Base-by-base conservation (phyloP, 768 basidiomycete genomes). In the Austroboletus eburneus region DNA sequence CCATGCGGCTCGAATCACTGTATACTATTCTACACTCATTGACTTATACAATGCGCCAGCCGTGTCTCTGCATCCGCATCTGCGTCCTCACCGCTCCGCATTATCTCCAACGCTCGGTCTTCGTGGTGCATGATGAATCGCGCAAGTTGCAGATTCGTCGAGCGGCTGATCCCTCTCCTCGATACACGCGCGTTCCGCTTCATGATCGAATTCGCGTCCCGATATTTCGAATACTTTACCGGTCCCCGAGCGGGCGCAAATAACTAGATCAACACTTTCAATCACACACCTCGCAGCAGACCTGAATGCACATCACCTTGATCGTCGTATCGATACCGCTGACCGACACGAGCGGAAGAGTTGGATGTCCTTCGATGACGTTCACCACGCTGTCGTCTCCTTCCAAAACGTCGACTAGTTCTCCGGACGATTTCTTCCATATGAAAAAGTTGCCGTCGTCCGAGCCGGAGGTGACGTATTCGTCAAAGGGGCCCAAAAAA, bases 361-460 rank as follows among this genome's bases (percentile, higher is more conserved):
- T 74, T 0, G 91, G 73, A 54, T 94, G 90, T 1, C 80, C 81
- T 65, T 93, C 91, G 43, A 95, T 79, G 57, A 87, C 87, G 61
- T 94, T 95, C 14, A 93, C 91, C 3, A 92, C 79, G 42, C 68
- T 75, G 20, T 76, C 73, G 55, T 95, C 91, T 29, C 91, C 91
- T 70, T 93, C 88, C 54, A 88, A 81, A 37, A 95, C 81, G 13
- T 85, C 87, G 44, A 80, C 78, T 9, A 93, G 64, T 12, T 64
- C 64, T 1, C 81, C 83, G 14, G 75, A 75, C 16, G 67, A 63
- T 59, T 93, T 93, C 49, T 79, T 71, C 91, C 91, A 95, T 13
- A 93, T 72, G 62, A 95, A 95, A 64, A 87, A 83, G 59, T 88
- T 83, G 1, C 87, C 87, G 52, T 92, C 90, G 57, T 95, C 91